These are phyloP conservation scores for Capsella bursapastoris DNA, from an alignment of 345 rosid species.

Conservation along the genomic window DNA sequence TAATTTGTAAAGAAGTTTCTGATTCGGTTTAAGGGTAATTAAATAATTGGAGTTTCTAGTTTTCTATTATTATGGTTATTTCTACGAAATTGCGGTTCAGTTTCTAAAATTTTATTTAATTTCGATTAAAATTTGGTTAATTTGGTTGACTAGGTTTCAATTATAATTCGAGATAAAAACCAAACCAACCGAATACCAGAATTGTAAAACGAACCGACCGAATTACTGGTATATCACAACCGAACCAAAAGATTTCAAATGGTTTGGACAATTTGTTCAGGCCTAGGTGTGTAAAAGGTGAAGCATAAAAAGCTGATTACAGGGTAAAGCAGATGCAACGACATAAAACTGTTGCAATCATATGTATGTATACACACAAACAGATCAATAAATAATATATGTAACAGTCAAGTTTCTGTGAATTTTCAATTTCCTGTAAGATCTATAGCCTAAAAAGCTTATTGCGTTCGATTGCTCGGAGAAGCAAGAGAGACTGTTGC, in stretches of 20 bases:
- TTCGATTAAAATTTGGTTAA: too few relatives aligned
- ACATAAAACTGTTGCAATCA: slow-evolving; percentile 11
- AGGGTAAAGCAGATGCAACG: background rate
- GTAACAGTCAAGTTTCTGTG: slow-evolving; percentile 28
- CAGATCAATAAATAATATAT: slow-evolving; percentile 29
- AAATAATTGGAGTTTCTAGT: too few relatives aligned
- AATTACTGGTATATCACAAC: background rate
- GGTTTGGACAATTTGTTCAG: too few relatives aligned
- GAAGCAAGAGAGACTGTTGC: slow-evolving; percentile 3
- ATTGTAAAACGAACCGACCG: background rate
- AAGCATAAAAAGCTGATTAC: background rate
- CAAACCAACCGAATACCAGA: background rate
- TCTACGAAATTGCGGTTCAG: background rate
- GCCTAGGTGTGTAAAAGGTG: background rate
- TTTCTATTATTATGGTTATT: background rate
- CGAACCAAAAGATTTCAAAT: background rate
- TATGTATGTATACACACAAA: slow-evolving; percentile 11
- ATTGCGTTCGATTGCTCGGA: background rate
- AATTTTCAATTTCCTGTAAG: slow-evolving; percentile 16
- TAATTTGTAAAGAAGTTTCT: background rate
- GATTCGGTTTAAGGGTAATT: background rate
- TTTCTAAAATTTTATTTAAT: background rate
- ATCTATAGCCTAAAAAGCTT: slow-evolving; percentile 22
- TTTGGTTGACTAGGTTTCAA: background rate
- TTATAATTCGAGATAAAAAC: too few relatives aligned